Percentiles rank a stretch among this genome's conserved stretches.
Evolutionary conservation across 2,329 filamentous ascomycete genomes (phyloP).

Genomic region (Septoria petroselini): DNA sequence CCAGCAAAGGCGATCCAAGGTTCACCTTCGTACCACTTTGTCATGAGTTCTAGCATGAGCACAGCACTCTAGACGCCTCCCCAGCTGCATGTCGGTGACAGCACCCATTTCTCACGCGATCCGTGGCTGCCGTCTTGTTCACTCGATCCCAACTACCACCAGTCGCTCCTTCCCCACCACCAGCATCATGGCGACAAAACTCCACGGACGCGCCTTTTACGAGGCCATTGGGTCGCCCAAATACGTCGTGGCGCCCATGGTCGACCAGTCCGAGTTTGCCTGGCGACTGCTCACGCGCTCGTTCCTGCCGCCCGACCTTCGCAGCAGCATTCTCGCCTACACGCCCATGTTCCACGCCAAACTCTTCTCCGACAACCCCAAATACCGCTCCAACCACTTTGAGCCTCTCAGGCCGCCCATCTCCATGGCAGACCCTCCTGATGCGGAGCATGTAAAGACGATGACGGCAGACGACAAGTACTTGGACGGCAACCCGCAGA

Average conservation of each 20-base stretch:
- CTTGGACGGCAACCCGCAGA: slow-evolving; percentile 80
- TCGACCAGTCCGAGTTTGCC: slow-evolving; percentile 96
- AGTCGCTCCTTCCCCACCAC: slow-evolving; percentile 13
- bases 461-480: slow-evolving; percentile 46
- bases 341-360: slow-evolving; percentile 96
- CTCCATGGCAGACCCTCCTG: slow-evolving; percentile 24
- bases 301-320: slow-evolving; percentile 65
- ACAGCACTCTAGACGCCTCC: no score
- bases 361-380: slow-evolving; percentile 72
- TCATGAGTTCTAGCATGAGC: no score
- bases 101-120: not conserved
- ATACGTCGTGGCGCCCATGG: slow-evolving; percentile 91
- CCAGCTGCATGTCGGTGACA: slow-evolving; percentile 8
- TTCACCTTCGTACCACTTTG: no score
- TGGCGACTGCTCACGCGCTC: slow-evolving; percentile 97
- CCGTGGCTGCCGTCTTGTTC: not conserved
- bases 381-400: slow-evolving; percentile 78
- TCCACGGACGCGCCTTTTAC: slow-evolving; percentile 78
- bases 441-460: slow-evolving; percentile 25
- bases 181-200: slow-evolving; percentile 29
- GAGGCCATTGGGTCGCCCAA: slow-evolving; percentile 91
- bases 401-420: slow-evolving; percentile 56
- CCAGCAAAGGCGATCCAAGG: no score
- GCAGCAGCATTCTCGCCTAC: slow-evolving; percentile 73
- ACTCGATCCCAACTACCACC: not conserved